Evolutionary conservation across 768 basidiomycete genomes (phyloP).

Genomic region (Cantharellus anzutake): DNA sequence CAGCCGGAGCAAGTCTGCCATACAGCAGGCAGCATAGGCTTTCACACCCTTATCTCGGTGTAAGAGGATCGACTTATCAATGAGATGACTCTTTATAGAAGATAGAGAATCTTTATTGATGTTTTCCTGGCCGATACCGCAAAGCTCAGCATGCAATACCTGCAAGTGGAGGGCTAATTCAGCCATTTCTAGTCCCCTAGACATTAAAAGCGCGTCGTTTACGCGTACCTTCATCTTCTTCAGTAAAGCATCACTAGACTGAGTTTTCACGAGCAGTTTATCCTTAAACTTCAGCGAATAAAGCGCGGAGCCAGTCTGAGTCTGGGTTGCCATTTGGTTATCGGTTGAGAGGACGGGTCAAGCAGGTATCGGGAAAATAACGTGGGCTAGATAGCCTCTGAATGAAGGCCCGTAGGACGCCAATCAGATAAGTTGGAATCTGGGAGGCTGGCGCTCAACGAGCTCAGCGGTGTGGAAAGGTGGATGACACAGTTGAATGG

Average conservation of each 20-base stretch:
- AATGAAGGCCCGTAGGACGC: too few species aligned
- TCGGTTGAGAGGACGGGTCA: too few species aligned
- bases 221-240: constrained; percentile 53
- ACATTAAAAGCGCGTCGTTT: neutral
- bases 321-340: neutral
- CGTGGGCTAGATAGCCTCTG: too few species aligned
- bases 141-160: constrained; percentile 29
- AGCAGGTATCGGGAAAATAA: too few species aligned
- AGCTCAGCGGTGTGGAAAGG: too few species aligned
- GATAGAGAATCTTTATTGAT: constrained; percentile 59
- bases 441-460: too few species aligned
- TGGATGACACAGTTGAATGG: too few species aligned
- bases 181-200: neutral
- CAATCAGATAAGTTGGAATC: too few species aligned
- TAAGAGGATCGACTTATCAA: constrained; percentile 59
- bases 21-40: constrained; percentile 82
- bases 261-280: constrained; percentile 57
- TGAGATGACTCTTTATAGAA: constrained; percentile 56
- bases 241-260: constrained; percentile 62
- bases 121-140: constrained; percentile 70
- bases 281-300: constrained; percentile 41
- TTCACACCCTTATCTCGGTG: constrained; percentile 96
- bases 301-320: neutral
- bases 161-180: constrained; percentile 7
- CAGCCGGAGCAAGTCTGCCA: constrained; percentile 81